Evolutionary conservation across 192 early-diverging fungal genomes (phyloP), one percentile per base, ranked within the genome.

Genomic region (Podila horticola): DNA sequence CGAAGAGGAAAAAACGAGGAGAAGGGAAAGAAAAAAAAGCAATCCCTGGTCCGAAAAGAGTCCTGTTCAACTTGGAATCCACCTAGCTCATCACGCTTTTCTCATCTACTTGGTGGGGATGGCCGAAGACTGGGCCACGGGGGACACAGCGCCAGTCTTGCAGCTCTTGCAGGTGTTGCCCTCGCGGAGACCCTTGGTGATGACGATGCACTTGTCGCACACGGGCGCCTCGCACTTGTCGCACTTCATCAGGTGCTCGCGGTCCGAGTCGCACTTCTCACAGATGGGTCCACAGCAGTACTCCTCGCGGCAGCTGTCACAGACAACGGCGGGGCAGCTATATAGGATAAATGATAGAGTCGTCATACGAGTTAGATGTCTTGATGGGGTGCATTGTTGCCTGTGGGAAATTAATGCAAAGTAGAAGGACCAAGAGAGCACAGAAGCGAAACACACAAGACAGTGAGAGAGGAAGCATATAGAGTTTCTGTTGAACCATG

Each of bases 281-380:
- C 77, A 81, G 45, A 81, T 61, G 30, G 77, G 77, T 28, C 77
- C 77, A 69, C 77, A 81, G 62, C 77, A 81, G 58, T 81, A 81
- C 36, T 81, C 77, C 36, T 81, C 77, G 24, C 77, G 66, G 71
- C 77, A 81, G 45, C 71, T 73, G 77, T 81, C 77, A 29, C 77
- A 81, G n/a, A 81, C 77, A 50, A 81, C 77, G 29, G n/a, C 26
- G 48, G 71, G 71, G 67, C 77, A 81, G 67, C 77, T 81, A 69
- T 38, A 26, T 48, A 58, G 31, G 62, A 22, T n/a, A 52, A 29
- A 20, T 17, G 58, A 28, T 8, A 49, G 28, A 72, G 7, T 28
- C 34, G 41, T 3, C 15, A 45, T 45, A 45, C 3, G 13, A 17
- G 41, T 57, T 57, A 57, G 55, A n/a, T 57, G 34, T 1, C 34